phyloP scores from a whole-genome alignment of 2,329 filamentous ascomycete genomes.

The Pezicula neosporulosa region DNA sequence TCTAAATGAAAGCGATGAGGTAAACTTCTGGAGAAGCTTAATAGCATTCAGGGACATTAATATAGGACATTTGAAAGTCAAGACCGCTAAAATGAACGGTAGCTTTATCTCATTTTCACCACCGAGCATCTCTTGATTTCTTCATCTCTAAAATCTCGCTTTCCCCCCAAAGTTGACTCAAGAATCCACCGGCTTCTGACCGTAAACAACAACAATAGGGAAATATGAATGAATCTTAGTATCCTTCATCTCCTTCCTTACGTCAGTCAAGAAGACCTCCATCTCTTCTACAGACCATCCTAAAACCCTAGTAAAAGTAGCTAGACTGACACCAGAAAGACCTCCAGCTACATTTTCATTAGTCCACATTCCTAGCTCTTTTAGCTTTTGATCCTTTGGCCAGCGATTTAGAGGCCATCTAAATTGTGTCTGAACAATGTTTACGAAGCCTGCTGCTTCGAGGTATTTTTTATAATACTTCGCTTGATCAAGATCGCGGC shows the following conservation, averaged over 20 bases:
- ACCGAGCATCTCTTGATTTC: too few species aligned
- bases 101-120: too few species aligned
- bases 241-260: slow-evolving; percentile 30
- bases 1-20: too few species aligned
- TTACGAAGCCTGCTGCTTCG: slow-evolving; percentile 13
- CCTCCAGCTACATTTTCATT: slow-evolving; percentile 23
- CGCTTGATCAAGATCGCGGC: slow-evolving; percentile 9
- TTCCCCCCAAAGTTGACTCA: too few species aligned
- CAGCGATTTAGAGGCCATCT: slow-evolving; percentile 48
- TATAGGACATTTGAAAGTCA: too few species aligned
- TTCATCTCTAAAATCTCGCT: too few species aligned
- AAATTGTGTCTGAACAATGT: slow-evolving; percentile 36
- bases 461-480: slow-evolving; percentile 9
- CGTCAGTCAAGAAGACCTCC: slow-evolving; percentile 11
- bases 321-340: not conserved
- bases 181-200: slow-evolving; percentile 3
- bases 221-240: slow-evolving; percentile 27
- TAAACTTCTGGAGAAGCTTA: too few species aligned
- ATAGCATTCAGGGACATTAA: too few species aligned
- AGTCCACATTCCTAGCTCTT: slow-evolving; percentile 10
- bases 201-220: slow-evolving; percentile 12
- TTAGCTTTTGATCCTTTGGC: slow-evolving; percentile 41
- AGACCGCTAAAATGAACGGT: too few species aligned
- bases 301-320: not conserved
- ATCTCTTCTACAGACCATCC: not conserved